Base-by-base conservation (phyloP, 139 green algal species). In the Chlorella sp. region DNA sequence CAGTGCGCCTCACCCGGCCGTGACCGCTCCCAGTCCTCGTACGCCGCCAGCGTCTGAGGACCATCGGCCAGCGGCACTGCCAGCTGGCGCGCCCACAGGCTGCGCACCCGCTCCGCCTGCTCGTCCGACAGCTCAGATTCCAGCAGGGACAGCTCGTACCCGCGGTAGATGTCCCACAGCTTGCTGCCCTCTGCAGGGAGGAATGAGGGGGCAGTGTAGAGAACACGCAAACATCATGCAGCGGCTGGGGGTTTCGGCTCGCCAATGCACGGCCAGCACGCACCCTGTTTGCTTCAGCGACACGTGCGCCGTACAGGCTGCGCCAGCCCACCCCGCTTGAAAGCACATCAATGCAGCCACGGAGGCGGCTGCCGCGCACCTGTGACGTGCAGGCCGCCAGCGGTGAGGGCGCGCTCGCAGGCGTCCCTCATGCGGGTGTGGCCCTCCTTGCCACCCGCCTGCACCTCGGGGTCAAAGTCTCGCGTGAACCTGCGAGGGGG, bases 21-120 rank as follows among this genome's bases (percentile, higher is more conserved):
- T 12, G 25, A 26, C 1, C 63, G 67, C 86, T 96, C 94, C 94
- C 94, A 97, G 0, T 75, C 73, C 36, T 89, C 81, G 75, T 95
- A 97, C 34, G 78, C 87, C 21, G 90, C 90, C 79, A 96, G 74
- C 25, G 87, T 87, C 15, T 85, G 81, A 5, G 60, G 39, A 30
- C 64, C 73, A 47, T 89, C 85, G 1, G 81, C 62, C 21, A 94
- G 89, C 12, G 94, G 92, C 16, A 94, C 85, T 74, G 86, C 69
- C 86, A 98, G 88, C 88, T 95, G 91, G 28, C 92, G 87, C 38
- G 89, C 79, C 71, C 89, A 97, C 25, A 98, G 87, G 41, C 55
- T 55, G 17, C 93, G 78, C 68, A 97, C 86, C 0, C 87, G 75
- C 81, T 95, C 92, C n/a, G 82, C 25, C 76, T 93, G 87, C 83